These are phyloP conservation scores for Colletotrichum cereale DNA, from an alignment of 2,329 filamentous ascomycete species.

Conservation along the genomic window DNA sequence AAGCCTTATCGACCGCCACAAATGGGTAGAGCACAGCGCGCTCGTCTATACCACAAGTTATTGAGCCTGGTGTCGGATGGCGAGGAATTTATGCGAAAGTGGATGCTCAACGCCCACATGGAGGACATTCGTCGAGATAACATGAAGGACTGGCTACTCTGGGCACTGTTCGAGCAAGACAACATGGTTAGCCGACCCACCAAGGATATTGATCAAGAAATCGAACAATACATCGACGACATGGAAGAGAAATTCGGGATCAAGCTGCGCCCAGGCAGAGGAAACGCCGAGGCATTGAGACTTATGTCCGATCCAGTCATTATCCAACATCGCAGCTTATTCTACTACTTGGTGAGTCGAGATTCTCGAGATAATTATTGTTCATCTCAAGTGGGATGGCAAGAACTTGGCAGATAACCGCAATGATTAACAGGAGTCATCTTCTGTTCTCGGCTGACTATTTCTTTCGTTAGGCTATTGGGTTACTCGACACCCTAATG, in stretches of 20 bases:
- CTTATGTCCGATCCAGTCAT: constrained; percentile 69
- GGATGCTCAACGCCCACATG: constrained; percentile 67
- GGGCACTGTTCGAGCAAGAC: constrained; percentile 67
- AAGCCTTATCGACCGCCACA: constrained; percentile 22
- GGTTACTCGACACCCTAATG: constrained; percentile 58
- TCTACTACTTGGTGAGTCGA: constrained; percentile 67
- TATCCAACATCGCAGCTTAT: constrained; percentile 66
- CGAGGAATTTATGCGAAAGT: constrained; percentile 65
- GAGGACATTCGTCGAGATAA: constrained; percentile 70
- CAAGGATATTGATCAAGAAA: constrained; percentile 61
- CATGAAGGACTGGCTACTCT: constrained; percentile 70
- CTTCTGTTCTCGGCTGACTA: neutral
- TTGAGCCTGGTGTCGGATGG: constrained; percentile 58
- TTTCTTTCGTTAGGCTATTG: constrained; percentile 52
- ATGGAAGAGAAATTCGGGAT: constrained; percentile 64
- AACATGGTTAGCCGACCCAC: constrained; percentile 50
- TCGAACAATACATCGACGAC: constrained; percentile 66
- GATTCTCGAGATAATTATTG: no score
- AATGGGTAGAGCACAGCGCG: constrained; percentile 22
- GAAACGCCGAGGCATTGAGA: constrained; percentile 64
- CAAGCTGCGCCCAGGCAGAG: constrained; percentile 63
- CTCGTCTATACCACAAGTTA: constrained; percentile 24
- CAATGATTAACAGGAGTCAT: no score
- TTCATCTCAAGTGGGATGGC: accelerated
- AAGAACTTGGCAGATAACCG: neutral